phyloP scores from a whole-genome alignment of 306 rosid genomes.

The Calophaca sinica region DNA sequence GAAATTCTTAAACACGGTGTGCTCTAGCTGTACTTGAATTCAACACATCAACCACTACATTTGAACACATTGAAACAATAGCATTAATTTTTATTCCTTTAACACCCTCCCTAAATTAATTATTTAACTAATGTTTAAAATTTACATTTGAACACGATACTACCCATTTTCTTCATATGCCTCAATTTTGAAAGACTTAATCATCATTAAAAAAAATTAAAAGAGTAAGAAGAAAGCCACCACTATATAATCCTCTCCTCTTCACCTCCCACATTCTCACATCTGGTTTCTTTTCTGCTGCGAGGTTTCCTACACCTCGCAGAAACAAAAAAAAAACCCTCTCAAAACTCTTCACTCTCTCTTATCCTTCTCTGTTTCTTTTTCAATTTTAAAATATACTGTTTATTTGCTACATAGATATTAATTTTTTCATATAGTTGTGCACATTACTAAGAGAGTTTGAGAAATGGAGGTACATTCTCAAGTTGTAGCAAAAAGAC shows the following conservation, averaged over 20 bases:
- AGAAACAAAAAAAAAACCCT: slow-evolving; percentile 48
- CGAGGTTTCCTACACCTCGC: slow-evolving; percentile 54
- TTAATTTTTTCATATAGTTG: neutral
- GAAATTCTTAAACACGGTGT: slow-evolving; percentile 35
- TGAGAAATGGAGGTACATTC: slow-evolving; percentile 45
- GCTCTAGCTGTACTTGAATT: slow-evolving; percentile 47
- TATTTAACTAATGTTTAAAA: neutral
- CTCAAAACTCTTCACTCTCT: neutral
- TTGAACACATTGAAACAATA: slow-evolving; percentile 23
- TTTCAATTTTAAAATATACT: neutral
- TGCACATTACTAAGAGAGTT: neutral
- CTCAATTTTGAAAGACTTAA: slow-evolving; percentile 20
- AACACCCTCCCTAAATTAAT: neutral
- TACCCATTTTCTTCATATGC: slow-evolving; percentile 1
- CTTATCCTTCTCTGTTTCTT: neutral
- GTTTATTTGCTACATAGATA: neutral
- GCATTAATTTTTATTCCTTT: neutral
- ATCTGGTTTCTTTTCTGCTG: slow-evolving; percentile 53
- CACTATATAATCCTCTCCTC: slow-evolving; percentile 49
- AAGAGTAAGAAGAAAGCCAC: neutral
- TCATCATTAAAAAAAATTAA: neutral
- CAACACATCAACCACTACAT: slow-evolving; percentile 47
- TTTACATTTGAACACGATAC: slow-evolving; percentile 39
- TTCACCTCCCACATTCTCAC: slow-evolving; percentile 41
- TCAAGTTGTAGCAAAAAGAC: slow-evolving; percentile 42